Evolutionary conservation across 495 filamentous ascomycete species (phyloP), one percentile per base, ranked within the genome.

Genomic region (Trichoderma virens): DNA sequence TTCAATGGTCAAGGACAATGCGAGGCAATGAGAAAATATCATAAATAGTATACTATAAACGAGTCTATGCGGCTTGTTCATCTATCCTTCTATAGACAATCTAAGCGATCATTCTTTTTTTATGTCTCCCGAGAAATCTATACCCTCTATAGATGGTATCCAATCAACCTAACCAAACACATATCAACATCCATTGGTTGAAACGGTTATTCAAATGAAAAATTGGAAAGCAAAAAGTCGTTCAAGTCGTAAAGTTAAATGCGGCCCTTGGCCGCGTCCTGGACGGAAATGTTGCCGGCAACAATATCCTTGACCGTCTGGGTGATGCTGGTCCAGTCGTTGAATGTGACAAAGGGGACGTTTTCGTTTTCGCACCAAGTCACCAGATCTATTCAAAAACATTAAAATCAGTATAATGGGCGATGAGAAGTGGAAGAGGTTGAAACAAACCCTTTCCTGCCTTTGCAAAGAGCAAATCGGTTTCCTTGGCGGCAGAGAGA

Each of bases 401-500:
- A 2, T 20, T 14, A 3, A 35, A 27, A 11, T 61, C 28, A 38
- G 18, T 30, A 41, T 27, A 18, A 61, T 66, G 25, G 69, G 61
- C 27, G 67, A 45, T 28, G 13, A n/a, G 5, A 31, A 25, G 1
- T 13, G 61, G 27, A 27, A 62, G 16, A 32, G 47, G 32, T 51
- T 23, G 16, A 64, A n/a, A 74, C 81, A 62, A 83, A 94, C 91
- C 92, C 73, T 90, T 83, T 9, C 90, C 93, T 39, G 88, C 84
- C 81, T 97, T 98, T 61, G 92, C 92, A 72, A 96, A 97, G 20
- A 97, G 75, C 47, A 97, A 73, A 71, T 97, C 90, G 18, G 92
- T 95, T 74, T 97, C 91, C 60, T 85, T 83, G 2, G 92, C 92
- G 11, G 92, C 92, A 34, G 89, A 92, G 51, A 97, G 78, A 71